Evolutionary conservation across 176 grass and related monocot genomes (phyloP).

Genomic region (Leersia perrieri): DNA sequence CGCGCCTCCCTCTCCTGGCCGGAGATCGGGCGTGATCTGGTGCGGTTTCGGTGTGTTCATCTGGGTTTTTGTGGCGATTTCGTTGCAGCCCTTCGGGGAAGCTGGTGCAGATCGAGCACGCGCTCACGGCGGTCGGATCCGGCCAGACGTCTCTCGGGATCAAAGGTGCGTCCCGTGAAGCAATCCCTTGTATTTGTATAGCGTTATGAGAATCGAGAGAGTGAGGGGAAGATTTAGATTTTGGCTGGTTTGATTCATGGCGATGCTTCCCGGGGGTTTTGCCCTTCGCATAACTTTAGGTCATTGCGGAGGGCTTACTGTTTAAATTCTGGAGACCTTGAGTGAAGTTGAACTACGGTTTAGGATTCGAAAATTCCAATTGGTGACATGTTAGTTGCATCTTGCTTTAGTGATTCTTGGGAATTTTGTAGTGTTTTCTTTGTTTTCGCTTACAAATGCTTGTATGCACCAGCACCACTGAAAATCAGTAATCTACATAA

Average conservation of each 20-base stretch:
- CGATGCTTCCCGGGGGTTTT: not conserved
- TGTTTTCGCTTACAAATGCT: not conserved
- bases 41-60: not conserved
- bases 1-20: not conserved
- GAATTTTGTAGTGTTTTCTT: not conserved
- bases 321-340: not conserved
- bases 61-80: conserved; percentile 8
- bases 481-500: conserved; percentile 20
- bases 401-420: not conserved
- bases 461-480: not conserved
- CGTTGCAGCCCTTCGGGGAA: conserved; percentile 82
- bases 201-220: not conserved
- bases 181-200: not conserved
- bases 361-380: not conserved
- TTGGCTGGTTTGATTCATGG: not conserved
- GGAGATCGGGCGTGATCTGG: conserved; percentile 16
- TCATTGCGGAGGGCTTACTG: not conserved
- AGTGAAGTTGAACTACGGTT: not conserved
- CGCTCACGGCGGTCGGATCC: conserved; percentile 86
- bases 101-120: conserved; percentile 97
- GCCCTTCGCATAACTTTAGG: not conserved
- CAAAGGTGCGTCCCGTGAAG: conserved; percentile 56
- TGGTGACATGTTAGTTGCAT: not conserved
- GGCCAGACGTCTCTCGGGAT: conserved; percentile 98
- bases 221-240: not conserved